phyloP scores from a whole-genome alignment of 2,329 filamentous ascomycete species.

The Trichoderma sp. region DNA sequence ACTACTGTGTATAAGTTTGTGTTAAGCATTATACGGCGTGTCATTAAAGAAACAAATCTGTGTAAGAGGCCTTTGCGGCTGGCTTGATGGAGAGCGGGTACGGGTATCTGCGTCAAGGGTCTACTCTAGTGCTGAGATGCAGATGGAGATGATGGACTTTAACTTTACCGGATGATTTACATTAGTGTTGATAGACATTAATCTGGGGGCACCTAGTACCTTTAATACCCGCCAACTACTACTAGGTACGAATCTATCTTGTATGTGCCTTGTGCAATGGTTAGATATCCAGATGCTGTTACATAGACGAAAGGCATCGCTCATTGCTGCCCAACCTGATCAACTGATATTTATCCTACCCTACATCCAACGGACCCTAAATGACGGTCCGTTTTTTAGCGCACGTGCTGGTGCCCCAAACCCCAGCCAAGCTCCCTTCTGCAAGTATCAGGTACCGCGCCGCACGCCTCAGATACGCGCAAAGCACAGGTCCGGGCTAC shows the following conservation, averaged over 20 bases:
- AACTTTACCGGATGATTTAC: background rate
- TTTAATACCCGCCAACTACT: too few relatives aligned
- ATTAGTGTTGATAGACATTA: background rate
- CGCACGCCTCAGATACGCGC: background rate
- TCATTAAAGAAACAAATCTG: background rate
- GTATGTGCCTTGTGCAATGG: background rate
- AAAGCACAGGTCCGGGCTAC: background rate
- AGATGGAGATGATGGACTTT: background rate
- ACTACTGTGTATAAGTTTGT: background rate
- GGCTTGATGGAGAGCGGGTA: background rate
- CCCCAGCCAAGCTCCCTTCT: background rate
- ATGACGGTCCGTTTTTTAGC: slow-evolving; percentile 16
- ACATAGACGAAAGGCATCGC: background rate
- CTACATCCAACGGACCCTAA: slow-evolving; percentile 4
- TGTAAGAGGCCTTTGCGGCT: background rate
- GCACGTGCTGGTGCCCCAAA: slow-evolving; percentile 1
- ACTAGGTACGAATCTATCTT: background rate
- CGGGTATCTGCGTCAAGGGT: background rate
- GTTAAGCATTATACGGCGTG: background rate
- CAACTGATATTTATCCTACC: background rate
- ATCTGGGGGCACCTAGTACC: too few relatives aligned
- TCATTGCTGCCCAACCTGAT: background rate
- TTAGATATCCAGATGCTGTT: too few relatives aligned
- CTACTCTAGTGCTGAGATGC: background rate
- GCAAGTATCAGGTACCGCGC: background rate